phyloP scores from a whole-genome alignment of 2,329 filamentous ascomycete species.

The Aspergillus fijiensis region DNA sequence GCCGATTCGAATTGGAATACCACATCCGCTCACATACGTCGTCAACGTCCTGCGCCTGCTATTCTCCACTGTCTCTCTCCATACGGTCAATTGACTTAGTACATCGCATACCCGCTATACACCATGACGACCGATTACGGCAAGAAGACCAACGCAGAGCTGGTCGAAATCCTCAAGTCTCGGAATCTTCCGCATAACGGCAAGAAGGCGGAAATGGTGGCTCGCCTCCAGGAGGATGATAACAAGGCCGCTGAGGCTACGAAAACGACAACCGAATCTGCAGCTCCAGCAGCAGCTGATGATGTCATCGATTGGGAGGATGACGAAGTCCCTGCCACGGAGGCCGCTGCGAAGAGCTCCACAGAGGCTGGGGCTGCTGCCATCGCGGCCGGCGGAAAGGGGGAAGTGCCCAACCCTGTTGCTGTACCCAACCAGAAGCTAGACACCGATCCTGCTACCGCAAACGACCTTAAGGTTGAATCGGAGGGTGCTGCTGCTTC shows the following conservation, averaged over 20 bases:
- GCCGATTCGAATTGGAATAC: background rate
- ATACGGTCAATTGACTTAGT: background rate
- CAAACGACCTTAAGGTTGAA: slow-evolving; percentile 38
- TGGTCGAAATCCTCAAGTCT: slow-evolving; percentile 51
- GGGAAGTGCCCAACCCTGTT: slow-evolving; percentile 38
- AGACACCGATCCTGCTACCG: slow-evolving; percentile 38
- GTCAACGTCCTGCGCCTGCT: background rate
- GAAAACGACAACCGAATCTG: slow-evolving; percentile 17
- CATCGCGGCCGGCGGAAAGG: slow-evolving; percentile 41
- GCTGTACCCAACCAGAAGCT: slow-evolving; percentile 42
- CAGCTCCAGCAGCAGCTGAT: slow-evolving; percentile 30
- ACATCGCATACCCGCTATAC: background rate
- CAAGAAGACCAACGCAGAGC: slow-evolving; percentile 52
- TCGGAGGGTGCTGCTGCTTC: slow-evolving; percentile 19
- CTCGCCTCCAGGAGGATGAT: slow-evolving; percentile 49
- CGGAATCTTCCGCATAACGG: slow-evolving; percentile 49
- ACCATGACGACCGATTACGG: slow-evolving; percentile 47
- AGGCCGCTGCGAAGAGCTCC: slow-evolving; percentile 29
- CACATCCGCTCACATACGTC: background rate
- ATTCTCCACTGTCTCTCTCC: background rate
- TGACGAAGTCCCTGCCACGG: slow-evolving; percentile 35
- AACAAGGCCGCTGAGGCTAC: slow-evolving; percentile 19
- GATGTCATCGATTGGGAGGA: slow-evolving; percentile 50
- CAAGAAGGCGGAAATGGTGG: slow-evolving; percentile 52
- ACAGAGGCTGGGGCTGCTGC: slow-evolving; percentile 34